Conservation (phyloP, 345 rosid genomes). For the Salix exigua region DNA sequence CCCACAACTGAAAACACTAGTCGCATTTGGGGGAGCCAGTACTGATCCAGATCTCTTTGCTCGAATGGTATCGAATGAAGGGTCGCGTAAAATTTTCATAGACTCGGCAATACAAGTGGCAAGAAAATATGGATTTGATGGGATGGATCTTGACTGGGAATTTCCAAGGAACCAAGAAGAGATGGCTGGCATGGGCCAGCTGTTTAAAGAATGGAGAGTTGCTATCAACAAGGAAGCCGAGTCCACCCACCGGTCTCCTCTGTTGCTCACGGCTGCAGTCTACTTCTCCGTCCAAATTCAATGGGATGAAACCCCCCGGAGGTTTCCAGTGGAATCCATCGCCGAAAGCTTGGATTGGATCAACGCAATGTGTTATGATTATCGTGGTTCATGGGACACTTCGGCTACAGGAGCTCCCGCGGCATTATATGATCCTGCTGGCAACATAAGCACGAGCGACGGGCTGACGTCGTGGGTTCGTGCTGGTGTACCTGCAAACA, state of each 20-base stretch:
- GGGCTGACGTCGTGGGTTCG: constrained; percentile 39
- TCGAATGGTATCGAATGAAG: constrained; percentile 14
- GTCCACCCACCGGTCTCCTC: constrained; percentile 1
- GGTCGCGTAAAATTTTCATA: constrained; percentile 31
- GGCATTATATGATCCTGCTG: constrained; percentile 21
- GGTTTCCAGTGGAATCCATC: constrained; percentile 26
- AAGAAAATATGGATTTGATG: constrained; percentile 34
- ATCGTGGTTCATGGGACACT: constrained; percentile 37
- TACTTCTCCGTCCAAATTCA: constrained; percentile 26
- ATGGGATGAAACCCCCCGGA: constrained; percentile 6
- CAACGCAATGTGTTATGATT: constrained; percentile 39
- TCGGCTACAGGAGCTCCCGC: constrained; percentile 29
- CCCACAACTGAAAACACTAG: constrained; percentile 25
- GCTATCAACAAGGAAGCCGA: constrained; percentile 11
- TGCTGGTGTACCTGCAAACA: constrained; percentile 27
- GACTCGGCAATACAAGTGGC: constrained; percentile 35
- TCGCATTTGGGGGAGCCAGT: constrained; percentile 41
- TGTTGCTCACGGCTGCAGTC: constrained; percentile 42
- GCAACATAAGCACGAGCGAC: constrained; percentile 30
- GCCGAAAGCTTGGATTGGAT: constrained; percentile 31
- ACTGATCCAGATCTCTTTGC: background rate
- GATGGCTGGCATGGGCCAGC: constrained; percentile 21
- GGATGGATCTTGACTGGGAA: constrained; percentile 52
- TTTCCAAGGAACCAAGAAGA: constrained; percentile 30
- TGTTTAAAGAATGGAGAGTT: constrained; percentile 32